Conservation (phyloP, 306 rosid genomes). For the Datisca glomerata region DNA sequence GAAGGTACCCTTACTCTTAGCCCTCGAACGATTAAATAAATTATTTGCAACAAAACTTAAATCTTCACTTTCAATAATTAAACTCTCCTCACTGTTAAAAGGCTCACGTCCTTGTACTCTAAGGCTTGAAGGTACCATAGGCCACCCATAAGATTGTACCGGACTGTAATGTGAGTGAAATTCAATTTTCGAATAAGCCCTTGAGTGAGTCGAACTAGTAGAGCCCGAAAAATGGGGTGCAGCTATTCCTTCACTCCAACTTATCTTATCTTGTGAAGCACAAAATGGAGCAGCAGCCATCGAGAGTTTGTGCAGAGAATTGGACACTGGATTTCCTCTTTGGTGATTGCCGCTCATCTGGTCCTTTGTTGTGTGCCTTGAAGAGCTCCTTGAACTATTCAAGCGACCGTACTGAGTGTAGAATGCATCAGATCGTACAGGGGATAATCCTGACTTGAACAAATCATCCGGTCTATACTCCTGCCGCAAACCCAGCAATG, state of each 20-base stretch:
- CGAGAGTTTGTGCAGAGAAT: conserved; percentile 18
- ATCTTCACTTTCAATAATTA: conserved; percentile 40
- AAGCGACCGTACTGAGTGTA: conserved; percentile 19
- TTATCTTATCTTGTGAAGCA: conserved; percentile 16
- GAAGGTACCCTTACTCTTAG: conserved; percentile 19
- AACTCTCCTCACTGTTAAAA: conserved; percentile 36
- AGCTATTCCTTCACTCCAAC: conserved; percentile 17
- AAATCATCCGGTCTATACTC: conserved; percentile 15
- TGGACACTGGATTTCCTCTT: conserved; percentile 14
- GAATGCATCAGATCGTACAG: conserved; percentile 4
- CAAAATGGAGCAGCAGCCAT: conserved; percentile 11
- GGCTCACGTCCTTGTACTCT: conserved; percentile 19
- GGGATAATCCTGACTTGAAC: conserved; percentile 19
- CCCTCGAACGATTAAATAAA: conserved; percentile 17
- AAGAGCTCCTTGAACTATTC: conserved; percentile 18
- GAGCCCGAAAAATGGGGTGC: conserved; percentile 11
- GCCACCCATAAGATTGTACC: conserved; percentile 19
- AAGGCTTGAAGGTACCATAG: conserved; percentile 17
- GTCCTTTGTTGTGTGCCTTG: conserved; percentile 13
- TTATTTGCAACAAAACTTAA: conserved; percentile 22
- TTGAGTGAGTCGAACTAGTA: conserved; percentile 10
- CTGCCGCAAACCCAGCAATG: conserved; percentile 12
- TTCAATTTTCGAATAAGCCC: conserved; percentile 17
- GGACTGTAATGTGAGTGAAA: conserved; percentile 1
- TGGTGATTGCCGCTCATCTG: conserved; percentile 11